Evolutionary conservation across 352 stramenopile species (phyloP).

Genomic region (Globisporangium viniferum): DNA sequence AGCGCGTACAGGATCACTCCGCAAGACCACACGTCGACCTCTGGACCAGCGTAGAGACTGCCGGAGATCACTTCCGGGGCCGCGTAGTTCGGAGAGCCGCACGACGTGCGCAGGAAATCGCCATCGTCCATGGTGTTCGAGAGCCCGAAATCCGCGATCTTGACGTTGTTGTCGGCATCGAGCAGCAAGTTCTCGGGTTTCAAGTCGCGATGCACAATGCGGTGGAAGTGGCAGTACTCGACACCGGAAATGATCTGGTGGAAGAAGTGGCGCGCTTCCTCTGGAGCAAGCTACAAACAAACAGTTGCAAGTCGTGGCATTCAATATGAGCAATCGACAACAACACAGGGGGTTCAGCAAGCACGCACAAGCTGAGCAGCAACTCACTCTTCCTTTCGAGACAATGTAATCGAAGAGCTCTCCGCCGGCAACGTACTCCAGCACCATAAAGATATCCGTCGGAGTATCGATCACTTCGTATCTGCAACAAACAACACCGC

Average conservation of each 20-base stretch:
- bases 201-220: conserved; percentile 98
- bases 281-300: conserved; percentile 84
- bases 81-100: conserved; percentile 99
- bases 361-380: neutral
- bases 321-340: conserved; percentile 1
- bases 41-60: conserved; percentile 96
- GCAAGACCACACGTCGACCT: conserved; percentile 99
- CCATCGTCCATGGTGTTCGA: conserved; percentile 99
- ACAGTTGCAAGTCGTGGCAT: neutral
- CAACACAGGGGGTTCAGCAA: neutral
- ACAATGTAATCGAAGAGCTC: conserved; percentile 99
- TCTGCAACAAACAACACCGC: conserved; percentile 21
- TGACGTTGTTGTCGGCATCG: conserved; percentile 99
- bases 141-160: conserved; percentile 99
- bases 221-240: conserved; percentile 99
- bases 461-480: conserved; percentile 99
- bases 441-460: conserved; percentile 97
- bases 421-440: conserved; percentile 93
- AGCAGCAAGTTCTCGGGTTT: conserved; percentile 98
- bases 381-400: conserved; percentile 87
- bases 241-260: conserved; percentile 98
- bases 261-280: conserved; percentile 99
- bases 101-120: conserved; percentile 98
- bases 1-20: conserved; percentile 99
- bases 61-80: conserved; percentile 99